Evolutionary conservation across 73 alveolate species (phyloP).

Genomic region (Uronychia binucleata): DNA sequence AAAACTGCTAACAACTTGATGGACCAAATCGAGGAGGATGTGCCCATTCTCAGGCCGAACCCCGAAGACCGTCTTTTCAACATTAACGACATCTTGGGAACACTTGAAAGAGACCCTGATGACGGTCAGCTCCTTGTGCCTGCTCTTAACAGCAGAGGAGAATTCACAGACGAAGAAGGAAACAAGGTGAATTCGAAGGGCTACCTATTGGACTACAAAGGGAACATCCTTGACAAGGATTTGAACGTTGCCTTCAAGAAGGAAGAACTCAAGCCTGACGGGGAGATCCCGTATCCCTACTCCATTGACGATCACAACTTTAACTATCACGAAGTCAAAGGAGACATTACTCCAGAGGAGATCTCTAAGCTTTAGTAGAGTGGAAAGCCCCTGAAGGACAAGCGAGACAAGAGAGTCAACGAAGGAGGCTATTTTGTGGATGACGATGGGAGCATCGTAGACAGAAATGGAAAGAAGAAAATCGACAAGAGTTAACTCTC

Average conservation of each 20-base stretch:
- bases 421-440: not conserved
- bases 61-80: not conserved
- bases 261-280: not conserved
- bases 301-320: not conserved
- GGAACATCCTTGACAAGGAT: not conserved
- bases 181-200: not conserved
- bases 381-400: not conserved
- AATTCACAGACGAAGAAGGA: not conserved
- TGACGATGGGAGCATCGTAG: not conserved
- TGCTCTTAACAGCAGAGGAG: not conserved
- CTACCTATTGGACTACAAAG: not conserved
- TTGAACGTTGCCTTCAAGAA: not conserved
- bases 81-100: slow-evolving; percentile 2
- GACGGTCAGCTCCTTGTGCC: not conserved
- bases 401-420: not conserved
- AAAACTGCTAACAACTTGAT: not conserved
- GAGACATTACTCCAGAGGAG: not conserved
- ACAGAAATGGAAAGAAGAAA: not conserved
- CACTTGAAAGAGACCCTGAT: not conserved
- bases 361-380: not conserved
- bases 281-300: not conserved
- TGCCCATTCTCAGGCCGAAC: not conserved
- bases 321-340: not conserved
- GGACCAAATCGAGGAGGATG: not conserved
- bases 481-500: not conserved